These are phyloP conservation scores for Parastagonospora nodorum DNA, from an alignment of 2,329 filamentous ascomycete genomes.

Conservation along the genomic window DNA sequence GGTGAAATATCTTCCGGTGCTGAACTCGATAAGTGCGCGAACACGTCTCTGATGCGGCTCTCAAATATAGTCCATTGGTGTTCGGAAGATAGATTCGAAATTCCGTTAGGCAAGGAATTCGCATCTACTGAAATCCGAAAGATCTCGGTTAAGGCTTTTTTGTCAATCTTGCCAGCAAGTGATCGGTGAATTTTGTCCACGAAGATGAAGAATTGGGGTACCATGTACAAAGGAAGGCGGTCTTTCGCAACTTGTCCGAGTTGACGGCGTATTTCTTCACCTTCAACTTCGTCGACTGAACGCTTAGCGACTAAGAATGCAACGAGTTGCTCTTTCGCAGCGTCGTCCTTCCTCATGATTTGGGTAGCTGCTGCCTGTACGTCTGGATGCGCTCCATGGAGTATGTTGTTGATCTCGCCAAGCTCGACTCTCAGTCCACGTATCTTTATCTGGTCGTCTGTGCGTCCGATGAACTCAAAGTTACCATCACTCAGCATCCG, in stretches of 20 bases:
- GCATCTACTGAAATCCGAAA: slow-evolving; percentile 31
- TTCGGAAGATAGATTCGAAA: slow-evolving; percentile 1
- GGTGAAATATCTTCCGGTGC: slow-evolving; percentile 58
- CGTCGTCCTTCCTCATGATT: slow-evolving; percentile 32
- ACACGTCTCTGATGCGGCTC: slow-evolving; percentile 57
- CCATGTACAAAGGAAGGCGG: slow-evolving; percentile 46
- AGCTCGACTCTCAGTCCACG: slow-evolving; percentile 46
- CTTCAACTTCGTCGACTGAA: slow-evolving; percentile 6
- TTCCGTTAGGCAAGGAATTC: background rate
- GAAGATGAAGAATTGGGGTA: slow-evolving; percentile 43
- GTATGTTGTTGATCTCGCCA: slow-evolving; percentile 44
- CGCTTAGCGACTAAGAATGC: slow-evolving; percentile 32
- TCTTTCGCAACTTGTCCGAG: slow-evolving; percentile 22
- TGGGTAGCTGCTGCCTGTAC: slow-evolving; percentile 36
- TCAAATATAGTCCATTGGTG: slow-evolving; percentile 60
- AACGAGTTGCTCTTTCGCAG: slow-evolving; percentile 43
- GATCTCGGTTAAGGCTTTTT: slow-evolving; percentile 33
- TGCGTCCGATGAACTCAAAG: slow-evolving; percentile 48
- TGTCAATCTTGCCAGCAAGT: slow-evolving; percentile 49
- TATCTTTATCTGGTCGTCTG: slow-evolving; percentile 49
- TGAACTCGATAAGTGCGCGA: slow-evolving; percentile 64
- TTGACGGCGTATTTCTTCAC: slow-evolving; percentile 19
- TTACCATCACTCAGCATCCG: slow-evolving; percentile 45
- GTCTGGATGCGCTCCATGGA: slow-evolving; percentile 26
- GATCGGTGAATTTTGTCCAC: slow-evolving; percentile 44